phyloP scores from a whole-genome alignment of 108 stramenopile species.

The Nitzschia palea region DNA sequence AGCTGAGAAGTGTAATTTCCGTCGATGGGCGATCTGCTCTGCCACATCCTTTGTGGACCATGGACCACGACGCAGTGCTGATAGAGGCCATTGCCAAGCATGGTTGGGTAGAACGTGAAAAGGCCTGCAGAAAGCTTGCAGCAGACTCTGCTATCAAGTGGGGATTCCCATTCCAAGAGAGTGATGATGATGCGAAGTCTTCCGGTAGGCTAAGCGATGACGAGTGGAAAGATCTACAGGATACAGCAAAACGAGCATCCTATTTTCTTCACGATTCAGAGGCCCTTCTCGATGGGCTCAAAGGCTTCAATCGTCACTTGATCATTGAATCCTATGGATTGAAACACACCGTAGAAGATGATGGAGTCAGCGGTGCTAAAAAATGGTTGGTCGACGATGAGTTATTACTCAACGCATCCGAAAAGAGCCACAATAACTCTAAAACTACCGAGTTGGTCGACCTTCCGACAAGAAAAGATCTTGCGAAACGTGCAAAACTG shows the following conservation, averaged over 20 bases:
- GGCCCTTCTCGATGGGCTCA: constrained; percentile 36
- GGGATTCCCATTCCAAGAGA: constrained; percentile 61
- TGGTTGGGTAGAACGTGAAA: constrained; percentile 77
- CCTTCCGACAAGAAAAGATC: constrained; percentile 69
- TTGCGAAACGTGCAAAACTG: constrained; percentile 65
- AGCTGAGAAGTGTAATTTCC: constrained; percentile 4
- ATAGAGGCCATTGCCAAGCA: constrained; percentile 71
- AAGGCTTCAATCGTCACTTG: constrained; percentile 45
- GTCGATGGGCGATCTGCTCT: constrained; percentile 34
- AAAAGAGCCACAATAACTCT: not conserved
- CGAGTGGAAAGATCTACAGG: constrained; percentile 26
- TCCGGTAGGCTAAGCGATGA: constrained; percentile 13
- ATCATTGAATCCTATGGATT: constrained; percentile 54
- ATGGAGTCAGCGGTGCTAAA: constrained; percentile 3
- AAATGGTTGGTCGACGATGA: constrained; percentile 37
- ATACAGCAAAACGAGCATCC: constrained; percentile 55
- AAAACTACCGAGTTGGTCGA: constrained; percentile 38
- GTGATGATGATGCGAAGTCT: constrained; percentile 14
- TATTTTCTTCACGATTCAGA: constrained; percentile 44
- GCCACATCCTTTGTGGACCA: constrained; percentile 82
- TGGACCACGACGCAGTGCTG: constrained; percentile 69
- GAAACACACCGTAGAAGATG: constrained; percentile 14
- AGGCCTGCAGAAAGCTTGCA: constrained; percentile 41
- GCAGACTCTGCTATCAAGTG: constrained; percentile 63
- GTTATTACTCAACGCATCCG: constrained; percentile 16